These are phyloP conservation scores for Aspergillus hortae DNA, from an alignment of 2,329 filamentous ascomycete genomes.

Conservation along the genomic window DNA sequence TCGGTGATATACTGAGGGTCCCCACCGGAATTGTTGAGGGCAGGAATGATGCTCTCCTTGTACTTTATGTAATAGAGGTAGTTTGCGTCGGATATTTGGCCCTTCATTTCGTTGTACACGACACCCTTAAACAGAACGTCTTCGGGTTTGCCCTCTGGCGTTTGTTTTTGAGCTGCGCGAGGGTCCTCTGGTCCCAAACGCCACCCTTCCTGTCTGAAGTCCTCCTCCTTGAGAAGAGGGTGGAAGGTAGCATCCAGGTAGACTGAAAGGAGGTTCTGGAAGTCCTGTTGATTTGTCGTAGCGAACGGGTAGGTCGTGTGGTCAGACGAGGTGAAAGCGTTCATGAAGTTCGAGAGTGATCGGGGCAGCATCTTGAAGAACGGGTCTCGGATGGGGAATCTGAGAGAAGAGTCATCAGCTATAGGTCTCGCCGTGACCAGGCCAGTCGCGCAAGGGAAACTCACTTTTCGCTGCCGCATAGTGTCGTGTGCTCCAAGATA, in stretches of 20 bases:
- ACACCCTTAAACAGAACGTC: conserved; percentile 39
- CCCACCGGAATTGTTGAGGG: conserved; percentile 93
- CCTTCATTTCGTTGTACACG: conserved; percentile 95
- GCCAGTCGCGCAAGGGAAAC: conserved; percentile 12
- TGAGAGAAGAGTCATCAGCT: conserved; percentile 34
- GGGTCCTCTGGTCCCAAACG: conserved; percentile 90
- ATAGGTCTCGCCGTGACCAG: neutral
- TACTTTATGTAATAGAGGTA: conserved; percentile 96
- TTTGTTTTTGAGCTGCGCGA: conserved; percentile 49
- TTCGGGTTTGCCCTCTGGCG: conserved; percentile 35
- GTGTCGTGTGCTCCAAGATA: conserved; percentile 94
- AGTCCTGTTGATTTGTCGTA: conserved; percentile 92
- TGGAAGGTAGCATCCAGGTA: conserved; percentile 93
- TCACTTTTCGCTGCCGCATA: conserved; percentile 92
- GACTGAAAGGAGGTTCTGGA: conserved; percentile 91
- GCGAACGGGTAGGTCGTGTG: conserved; percentile 98
- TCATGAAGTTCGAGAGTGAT: conserved; percentile 99
- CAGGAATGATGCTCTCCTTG: conserved; percentile 89
- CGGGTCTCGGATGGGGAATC: conserved; percentile 94
- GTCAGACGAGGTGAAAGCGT: conserved; percentile 93
- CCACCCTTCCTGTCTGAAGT: conserved; percentile 97
- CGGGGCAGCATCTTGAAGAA: conserved; percentile 99
- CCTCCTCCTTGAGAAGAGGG: conserved; percentile 81
- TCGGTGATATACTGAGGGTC: conserved; percentile 96
- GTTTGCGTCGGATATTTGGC: conserved; percentile 94